Base-by-base conservation (phyloP, 2,329 filamentous ascomycete genomes). In the Trichoderma sp. region DNA sequence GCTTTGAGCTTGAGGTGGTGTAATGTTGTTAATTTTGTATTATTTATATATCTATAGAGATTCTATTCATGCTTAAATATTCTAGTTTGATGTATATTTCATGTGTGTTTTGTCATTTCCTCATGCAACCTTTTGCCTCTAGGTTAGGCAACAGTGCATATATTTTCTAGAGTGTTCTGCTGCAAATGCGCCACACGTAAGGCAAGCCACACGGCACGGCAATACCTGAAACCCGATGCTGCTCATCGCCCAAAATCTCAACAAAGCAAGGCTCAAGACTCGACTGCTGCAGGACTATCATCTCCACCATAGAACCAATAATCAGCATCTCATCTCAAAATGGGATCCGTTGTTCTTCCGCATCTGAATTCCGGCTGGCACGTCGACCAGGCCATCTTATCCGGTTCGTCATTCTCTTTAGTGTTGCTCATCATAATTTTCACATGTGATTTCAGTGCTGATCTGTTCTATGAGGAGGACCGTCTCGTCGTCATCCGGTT, bases 321-420 rank as follows among this genome's bases (percentile, higher is more conserved):
- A 65, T 35, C 53, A 75, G 6, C 21, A 69, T 56, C 66, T 59
- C 74, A 66, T 56, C 66, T 59, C 74, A 73, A 45, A 78, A 90
- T 90, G 89, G 95, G 95, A 80, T 98, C 95, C 81, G 94, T 98
- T 77, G 94, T 97, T 67, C 91, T 99, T 71, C 96, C 96, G 63
- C 96, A 98, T 85, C 90, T 99, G 64, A 91, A 91, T 80, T 95
- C 94, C 59, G 97, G 94, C 84, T 99, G 96, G 97, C 97, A 99
- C 85, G 97, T 99, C 82, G 97, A 98, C 88, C 95, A 98, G 86
- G 95, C 95, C 78, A 98, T 98, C 82, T 92, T 76, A 53, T 75
- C 74, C 24, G 74, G 74, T 75, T 38, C 16, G 72, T 75, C 14
- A 18, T 7, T 24, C 14, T 18, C 12, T 35, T 64, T 63, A 29